These are phyloP conservation scores for Chrysosporium keratinophilum DNA, from an alignment of 2,329 filamentous ascomycete genomes.

Conservation along the genomic window DNA sequence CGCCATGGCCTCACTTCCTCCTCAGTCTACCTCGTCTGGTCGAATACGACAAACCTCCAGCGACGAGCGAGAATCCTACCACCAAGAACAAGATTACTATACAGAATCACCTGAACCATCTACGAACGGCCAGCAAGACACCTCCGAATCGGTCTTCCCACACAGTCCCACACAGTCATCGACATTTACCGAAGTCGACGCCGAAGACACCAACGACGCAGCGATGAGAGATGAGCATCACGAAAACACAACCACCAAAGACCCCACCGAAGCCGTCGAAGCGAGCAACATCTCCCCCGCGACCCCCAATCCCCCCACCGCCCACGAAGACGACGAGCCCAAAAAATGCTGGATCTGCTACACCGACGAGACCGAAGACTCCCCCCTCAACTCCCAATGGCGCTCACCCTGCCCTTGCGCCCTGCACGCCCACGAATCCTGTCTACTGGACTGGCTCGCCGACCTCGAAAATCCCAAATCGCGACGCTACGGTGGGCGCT, in stretches of 20 bases:
- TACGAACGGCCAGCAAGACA: not conserved
- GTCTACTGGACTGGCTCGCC: slow-evolving; percentile 85
- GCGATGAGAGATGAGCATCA: slow-evolving; percentile 12
- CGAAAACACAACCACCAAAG: not conserved
- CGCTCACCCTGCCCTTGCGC: slow-evolving; percentile 83
- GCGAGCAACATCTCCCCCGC: slow-evolving; percentile 12
- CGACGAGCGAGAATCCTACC: not conserved
- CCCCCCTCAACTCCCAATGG: slow-evolving; percentile 56
- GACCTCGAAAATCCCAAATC: slow-evolving; percentile 62
- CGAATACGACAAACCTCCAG: slow-evolving; percentile 19
- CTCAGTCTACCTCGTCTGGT: slow-evolving; percentile 24
- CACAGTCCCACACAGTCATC: slow-evolving; percentile 17
- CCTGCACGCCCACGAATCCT: slow-evolving; percentile 79
- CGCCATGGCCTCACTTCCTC: slow-evolving; percentile 28
- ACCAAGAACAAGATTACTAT: not conserved
- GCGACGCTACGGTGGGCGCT: slow-evolving; percentile 39
- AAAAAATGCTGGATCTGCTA: slow-evolving; percentile 61
- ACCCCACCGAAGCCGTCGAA: slow-evolving; percentile 1
- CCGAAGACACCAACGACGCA: not conserved
- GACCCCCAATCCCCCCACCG: slow-evolving; percentile 15
- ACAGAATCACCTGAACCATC: not conserved
- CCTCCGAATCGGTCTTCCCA: slow-evolving; percentile 24
- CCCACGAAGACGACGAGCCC: slow-evolving; percentile 31
- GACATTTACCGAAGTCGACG: slow-evolving; percentile 10
- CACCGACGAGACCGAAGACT: slow-evolving; percentile 54